Conservation (phyloP, 305 asterid genomes). For the Lippia alba region DNA sequence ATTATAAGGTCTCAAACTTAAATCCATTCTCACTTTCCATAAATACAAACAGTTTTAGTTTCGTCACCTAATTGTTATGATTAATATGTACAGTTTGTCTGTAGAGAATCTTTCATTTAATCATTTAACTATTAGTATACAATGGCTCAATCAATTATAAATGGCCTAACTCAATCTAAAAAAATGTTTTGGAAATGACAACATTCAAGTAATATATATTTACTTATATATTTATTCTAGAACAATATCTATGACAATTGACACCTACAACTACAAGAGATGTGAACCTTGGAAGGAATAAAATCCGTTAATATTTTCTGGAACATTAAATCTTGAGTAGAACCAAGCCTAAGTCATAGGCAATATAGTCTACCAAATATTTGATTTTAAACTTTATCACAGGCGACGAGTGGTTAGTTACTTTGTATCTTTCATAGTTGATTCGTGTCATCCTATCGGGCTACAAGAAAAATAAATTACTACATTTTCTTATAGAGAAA, state of each 20-base stretch:
- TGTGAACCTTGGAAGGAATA: constrained; percentile 29
- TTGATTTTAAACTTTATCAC: constrained; percentile 20
- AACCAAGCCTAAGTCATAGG: constrained; percentile 32
- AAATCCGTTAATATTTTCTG: constrained; percentile 18
- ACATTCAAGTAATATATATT: not conserved
- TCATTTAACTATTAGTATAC: too few species aligned
- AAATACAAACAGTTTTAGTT: too few species aligned
- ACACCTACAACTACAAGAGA: not conserved
- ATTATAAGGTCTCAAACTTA: too few species aligned
- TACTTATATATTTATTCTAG: not conserved
- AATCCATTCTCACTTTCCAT: too few species aligned
- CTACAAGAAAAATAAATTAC: constrained; percentile 9
- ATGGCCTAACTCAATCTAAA: too few species aligned
- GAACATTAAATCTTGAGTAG: constrained; percentile 30
- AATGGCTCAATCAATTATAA: too few species aligned
- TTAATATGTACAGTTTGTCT: too few species aligned
- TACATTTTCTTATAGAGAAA: not conserved
- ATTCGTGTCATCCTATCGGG: constrained; percentile 23
- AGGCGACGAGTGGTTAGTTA: constrained; percentile 29
- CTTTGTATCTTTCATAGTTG: constrained; percentile 24
- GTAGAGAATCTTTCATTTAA: too few species aligned
- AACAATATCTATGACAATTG: constrained; percentile 15
- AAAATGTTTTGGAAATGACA: not conserved
- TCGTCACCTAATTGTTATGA: too few species aligned
- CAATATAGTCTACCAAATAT: constrained; percentile 35